These are phyloP conservation scores for Umbellularia californica DNA, from an alignment of 164 flowering plant genomes.

Conservation along the genomic window DNA sequence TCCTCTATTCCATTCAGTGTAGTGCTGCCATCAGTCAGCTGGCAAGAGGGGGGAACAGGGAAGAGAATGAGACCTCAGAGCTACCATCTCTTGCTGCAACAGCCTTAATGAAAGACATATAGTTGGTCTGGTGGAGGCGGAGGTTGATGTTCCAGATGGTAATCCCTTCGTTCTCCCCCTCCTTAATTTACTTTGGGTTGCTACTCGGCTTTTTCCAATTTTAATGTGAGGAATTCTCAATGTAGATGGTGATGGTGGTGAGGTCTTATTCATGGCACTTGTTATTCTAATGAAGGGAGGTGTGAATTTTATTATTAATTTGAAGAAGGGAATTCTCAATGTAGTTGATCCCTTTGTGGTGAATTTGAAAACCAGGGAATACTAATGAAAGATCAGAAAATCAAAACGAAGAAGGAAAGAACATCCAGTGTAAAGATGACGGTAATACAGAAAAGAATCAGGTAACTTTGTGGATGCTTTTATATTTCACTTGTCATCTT, in stretches of 20 bases:
- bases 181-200: too few relatives aligned
- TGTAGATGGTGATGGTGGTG: too few relatives aligned
- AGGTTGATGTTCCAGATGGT: too few relatives aligned
- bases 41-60: conserved; percentile 75
- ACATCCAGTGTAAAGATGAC: conserved; percentile 18
- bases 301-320: too few relatives aligned
- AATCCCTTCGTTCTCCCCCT: too few relatives aligned
- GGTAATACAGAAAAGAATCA: conserved; percentile 32
- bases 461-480: conserved; percentile 31
- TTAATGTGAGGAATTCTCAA: too few relatives aligned
- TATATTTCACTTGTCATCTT: too few relatives aligned
- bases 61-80: conserved; percentile 71
- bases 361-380: conserved; percentile 37
- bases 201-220: too few relatives aligned
- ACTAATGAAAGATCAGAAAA: conserved; percentile 30
- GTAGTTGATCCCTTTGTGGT: background rate
- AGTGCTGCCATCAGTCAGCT: conserved; percentile 73
- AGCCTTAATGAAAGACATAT: conserved; percentile 58
- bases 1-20: conserved; percentile 43
- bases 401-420: conserved; percentile 21
- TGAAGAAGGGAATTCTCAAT: too few relatives aligned
- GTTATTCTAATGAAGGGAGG: too few relatives aligned
- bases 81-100: conserved; percentile 66
- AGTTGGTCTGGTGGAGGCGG: too few relatives aligned
- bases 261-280: too few relatives aligned